phyloP scores from a whole-genome alignment of 768 basidiomycete species.

The Tricholoma matsutake region DNA sequence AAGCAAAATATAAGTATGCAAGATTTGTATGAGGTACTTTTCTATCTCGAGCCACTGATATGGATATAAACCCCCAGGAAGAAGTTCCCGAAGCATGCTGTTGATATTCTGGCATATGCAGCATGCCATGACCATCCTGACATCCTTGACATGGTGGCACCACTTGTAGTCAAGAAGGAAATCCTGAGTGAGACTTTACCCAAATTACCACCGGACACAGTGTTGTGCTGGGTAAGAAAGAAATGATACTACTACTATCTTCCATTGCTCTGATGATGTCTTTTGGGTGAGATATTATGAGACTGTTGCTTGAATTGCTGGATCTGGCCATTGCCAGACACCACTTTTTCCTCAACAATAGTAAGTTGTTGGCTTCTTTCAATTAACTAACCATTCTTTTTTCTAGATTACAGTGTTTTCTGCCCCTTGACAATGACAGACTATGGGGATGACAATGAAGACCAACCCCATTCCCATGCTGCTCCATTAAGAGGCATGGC shows the following conservation, averaged over 20 bases:
- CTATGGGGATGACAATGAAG: too few relatives aligned
- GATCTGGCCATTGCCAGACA: too few relatives aligned
- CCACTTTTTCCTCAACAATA: too few relatives aligned
- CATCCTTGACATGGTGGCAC: slow-evolving; percentile 19
- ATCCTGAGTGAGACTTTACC: not conserved
- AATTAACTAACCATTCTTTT: too few relatives aligned
- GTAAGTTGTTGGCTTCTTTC: too few relatives aligned
- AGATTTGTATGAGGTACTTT: slow-evolving; percentile 20
- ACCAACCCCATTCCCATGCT: too few relatives aligned
- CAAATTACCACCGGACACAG: not conserved
- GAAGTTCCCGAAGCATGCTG: slow-evolving; percentile 12
- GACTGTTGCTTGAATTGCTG: too few relatives aligned
- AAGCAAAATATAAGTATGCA: too few relatives aligned
- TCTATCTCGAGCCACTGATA: not conserved
- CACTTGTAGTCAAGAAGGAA: slow-evolving; percentile 4
- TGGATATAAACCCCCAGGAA: slow-evolving; percentile 7
- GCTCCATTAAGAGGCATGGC: too few relatives aligned
- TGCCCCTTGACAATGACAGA: too few relatives aligned
- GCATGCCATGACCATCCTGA: slow-evolving; percentile 18
- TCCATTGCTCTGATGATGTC: not conserved
- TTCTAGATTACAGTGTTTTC: too few relatives aligned
- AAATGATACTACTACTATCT: not conserved
- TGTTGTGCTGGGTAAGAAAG: not conserved
- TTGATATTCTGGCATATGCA: slow-evolving; percentile 20
- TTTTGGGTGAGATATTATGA: not conserved